Percentiles rank a stretch among this genome's conserved stretches.
phyloP scores from a whole-genome alignment of 345 rosid genomes.

The Erodium maritimum region DNA sequence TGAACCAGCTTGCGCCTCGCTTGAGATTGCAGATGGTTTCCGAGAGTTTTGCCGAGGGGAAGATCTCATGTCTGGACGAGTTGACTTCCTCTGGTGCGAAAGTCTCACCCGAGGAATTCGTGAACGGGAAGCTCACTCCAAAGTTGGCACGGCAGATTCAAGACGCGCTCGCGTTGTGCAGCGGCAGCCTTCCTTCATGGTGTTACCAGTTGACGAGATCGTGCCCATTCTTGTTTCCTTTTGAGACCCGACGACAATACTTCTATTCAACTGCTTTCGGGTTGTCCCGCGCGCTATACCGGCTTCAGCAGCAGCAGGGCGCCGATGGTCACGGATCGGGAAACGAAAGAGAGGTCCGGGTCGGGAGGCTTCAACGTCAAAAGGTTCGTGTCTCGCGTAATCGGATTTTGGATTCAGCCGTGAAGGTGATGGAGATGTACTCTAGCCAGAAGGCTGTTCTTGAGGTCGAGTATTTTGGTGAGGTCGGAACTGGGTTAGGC shows the following conservation, averaged over 20 bases:
- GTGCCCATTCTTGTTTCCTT: slow-evolving; percentile 95
- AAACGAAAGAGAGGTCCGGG: slow-evolving; percentile 84
- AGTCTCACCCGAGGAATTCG: slow-evolving; percentile 71
- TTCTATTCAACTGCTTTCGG: slow-evolving; percentile 99
- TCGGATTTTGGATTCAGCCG: slow-evolving; percentile 97
- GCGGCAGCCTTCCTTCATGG: slow-evolving; percentile 99
- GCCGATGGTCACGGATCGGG: slow-evolving; percentile 82
- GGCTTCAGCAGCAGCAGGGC: slow-evolving; percentile 99
- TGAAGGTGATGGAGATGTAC: slow-evolving; percentile 99
- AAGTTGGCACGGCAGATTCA: slow-evolving; percentile 96
- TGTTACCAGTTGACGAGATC: slow-evolving; percentile 93
- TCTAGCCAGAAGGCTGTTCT: slow-evolving; percentile 97
- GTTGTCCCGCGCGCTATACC: slow-evolving; percentile 87
- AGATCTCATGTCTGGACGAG: slow-evolving; percentile 38
- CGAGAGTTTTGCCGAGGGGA: slow-evolving; percentile 69
- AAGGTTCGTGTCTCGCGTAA: slow-evolving; percentile 97
- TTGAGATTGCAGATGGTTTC: slow-evolving; percentile 54
- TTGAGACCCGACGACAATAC: slow-evolving; percentile 94
- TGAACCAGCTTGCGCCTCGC: slow-evolving; percentile 88
- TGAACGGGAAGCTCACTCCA: slow-evolving; percentile 88
- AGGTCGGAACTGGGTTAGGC: slow-evolving; percentile 98
- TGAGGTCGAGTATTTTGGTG: slow-evolving; percentile 99
- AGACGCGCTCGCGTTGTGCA: slow-evolving; percentile 96
- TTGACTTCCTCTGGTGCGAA: slow-evolving; percentile 33
- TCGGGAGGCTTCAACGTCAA: slow-evolving; percentile 94